These are phyloP conservation scores for Neckera pumila DNA, from an alignment of 225 moss, liverwort and hornwort genomes.

Conservation along the genomic window DNA sequence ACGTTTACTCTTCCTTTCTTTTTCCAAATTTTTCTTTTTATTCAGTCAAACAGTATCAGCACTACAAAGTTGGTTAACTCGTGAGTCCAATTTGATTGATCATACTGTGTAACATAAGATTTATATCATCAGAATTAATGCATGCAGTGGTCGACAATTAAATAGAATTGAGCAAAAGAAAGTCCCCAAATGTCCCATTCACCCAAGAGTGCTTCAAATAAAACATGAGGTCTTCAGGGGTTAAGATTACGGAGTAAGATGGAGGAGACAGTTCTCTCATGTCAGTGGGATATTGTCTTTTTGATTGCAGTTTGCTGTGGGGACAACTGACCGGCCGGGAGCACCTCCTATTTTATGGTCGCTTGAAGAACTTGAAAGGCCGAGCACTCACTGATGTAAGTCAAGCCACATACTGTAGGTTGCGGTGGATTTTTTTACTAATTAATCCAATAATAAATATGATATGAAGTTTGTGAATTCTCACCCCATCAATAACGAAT, in stretches of 20 bases:
- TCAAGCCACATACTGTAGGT: not conserved
- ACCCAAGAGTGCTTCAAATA: not conserved
- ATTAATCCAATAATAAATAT: not conserved
- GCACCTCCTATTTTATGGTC: conserved; percentile 83
- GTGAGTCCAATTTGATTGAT: not conserved
- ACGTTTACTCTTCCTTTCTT: not conserved
- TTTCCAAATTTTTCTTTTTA: not conserved
- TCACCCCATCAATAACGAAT: not conserved
- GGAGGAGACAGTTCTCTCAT: not conserved
- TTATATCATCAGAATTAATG: not conserved
- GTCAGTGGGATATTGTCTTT: not conserved
- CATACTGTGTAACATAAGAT: not conserved
- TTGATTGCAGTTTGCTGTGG: conserved; percentile 68
- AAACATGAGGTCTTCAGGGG: not conserved
- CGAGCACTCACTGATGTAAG: conserved; percentile 39
- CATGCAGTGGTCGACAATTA: not conserved
- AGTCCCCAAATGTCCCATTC: not conserved
- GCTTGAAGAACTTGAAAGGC: conserved; percentile 85
- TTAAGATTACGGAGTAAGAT: not conserved
- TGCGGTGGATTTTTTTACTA: not conserved
- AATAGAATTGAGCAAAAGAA: not conserved
- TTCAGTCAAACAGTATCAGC: not conserved
- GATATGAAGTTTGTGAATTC: not conserved
- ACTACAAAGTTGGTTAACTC: not conserved
- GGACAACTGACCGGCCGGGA: conserved; percentile 67